Base-by-base conservation (phyloP, 129 eudicot genomes). In the Helianthus tuberosus region DNA sequence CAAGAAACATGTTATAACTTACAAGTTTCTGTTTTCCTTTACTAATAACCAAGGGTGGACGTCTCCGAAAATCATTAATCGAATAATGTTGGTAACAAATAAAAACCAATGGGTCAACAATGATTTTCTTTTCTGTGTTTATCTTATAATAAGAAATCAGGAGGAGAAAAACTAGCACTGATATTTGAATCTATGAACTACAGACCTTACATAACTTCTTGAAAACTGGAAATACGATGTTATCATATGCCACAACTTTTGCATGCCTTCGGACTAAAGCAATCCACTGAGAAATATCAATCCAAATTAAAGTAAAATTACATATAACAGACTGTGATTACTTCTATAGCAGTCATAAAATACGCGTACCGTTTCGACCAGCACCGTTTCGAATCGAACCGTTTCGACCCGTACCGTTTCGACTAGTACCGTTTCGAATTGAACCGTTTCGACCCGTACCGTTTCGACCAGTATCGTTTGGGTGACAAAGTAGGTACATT, bases 161-260 rank as follows among this genome's bases (percentile, higher is more conserved):
- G 61, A 48, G 54, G 5, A 7, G 55, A 55, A 52, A 52, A 52
- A 52, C 6, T 51, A 55, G 35, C 68, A 46, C 50, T 5, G 32
- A 27, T 61, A 52, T 78, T 9, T 4, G 44, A 25, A 66, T 43
- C 5, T 71, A 60, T 23, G 12, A 6, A 7, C 64, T 23, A 51
- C 67, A 57, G 23, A 90, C 98, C 98, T 94, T 90, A 83, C 98
- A 94, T 36, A 82, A 88, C 88, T 69, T 94, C 79, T 79, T 79
- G 78, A 94, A 94, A 68, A 87, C 86, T 5, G 96, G 91, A 80
- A 94, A 86, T 66, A 90, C 60, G 11, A 71, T 35, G 12, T 85
- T 88, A 83, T 94, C 98, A 81, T 86, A 93, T 44, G 84, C 97
- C 58, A 94, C 82, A 27, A 86, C 86, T 85, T 90, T 91, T 4